Conservation (phyloP, 768 basidiomycete species). For the Termitomyces sp. region DNA sequence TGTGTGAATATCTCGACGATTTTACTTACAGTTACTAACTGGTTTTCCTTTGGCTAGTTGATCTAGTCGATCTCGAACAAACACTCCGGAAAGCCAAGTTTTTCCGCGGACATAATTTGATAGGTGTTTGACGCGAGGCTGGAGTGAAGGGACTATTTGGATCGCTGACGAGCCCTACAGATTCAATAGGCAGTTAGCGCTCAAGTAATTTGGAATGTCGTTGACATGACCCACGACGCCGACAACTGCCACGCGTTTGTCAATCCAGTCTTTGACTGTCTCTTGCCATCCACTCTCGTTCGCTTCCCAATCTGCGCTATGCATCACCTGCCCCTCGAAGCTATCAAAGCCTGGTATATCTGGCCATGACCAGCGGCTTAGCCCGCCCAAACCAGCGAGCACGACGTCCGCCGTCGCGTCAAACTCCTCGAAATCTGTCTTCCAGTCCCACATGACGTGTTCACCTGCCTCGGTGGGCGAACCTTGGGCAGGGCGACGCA, state of each 20-base stretch:
- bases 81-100: constrained; percentile 51
- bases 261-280: constrained; percentile 41
- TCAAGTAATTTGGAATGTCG: neutral
- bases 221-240: constrained; percentile 45
- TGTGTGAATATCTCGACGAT: neutral
- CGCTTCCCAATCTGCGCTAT: constrained; percentile 58
- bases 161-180: constrained; percentile 56
- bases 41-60: constrained; percentile 32
- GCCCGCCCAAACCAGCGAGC: constrained; percentile 45
- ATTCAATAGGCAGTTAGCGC: neutral
- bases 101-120: constrained; percentile 54
- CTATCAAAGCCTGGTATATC: constrained; percentile 51
- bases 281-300: constrained; percentile 35
- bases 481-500: constrained; percentile 27
- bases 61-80: constrained; percentile 34
- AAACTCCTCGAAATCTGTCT: constrained; percentile 33
- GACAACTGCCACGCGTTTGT: constrained; percentile 52
- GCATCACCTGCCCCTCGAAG: constrained; percentile 55
- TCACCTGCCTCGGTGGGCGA: constrained; percentile 14
- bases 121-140: constrained; percentile 44
- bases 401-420: constrained; percentile 54
- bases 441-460: constrained; percentile 15
- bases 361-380: constrained; percentile 66
- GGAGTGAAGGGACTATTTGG: constrained; percentile 55
- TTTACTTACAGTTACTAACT: constrained; percentile 38